Conservation (phyloP, 306 rosid species). For the Sphenostylis stenocarpa region DNA sequence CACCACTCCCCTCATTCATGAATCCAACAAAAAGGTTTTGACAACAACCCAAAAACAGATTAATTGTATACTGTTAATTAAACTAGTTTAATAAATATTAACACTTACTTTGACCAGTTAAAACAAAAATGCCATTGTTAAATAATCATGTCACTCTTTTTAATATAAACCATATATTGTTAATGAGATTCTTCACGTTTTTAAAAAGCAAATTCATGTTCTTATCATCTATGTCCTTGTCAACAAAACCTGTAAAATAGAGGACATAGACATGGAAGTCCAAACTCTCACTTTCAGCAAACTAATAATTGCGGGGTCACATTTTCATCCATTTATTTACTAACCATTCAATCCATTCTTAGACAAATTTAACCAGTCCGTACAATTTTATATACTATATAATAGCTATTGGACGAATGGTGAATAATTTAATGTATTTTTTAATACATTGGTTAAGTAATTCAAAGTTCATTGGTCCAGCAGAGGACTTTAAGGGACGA, state of each 20-base stretch:
- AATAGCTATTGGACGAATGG: background rate
- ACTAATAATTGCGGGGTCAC: constrained; percentile 5
- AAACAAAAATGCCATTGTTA: no score
- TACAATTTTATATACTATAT: background rate
- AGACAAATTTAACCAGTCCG: background rate
- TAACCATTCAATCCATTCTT: background rate
- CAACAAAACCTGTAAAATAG: background rate
- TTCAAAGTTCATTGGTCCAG: background rate
- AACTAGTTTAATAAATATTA: no score
- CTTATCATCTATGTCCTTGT: background rate
- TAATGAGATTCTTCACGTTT: background rate
- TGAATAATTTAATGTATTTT: background rate
- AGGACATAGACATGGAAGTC: background rate
- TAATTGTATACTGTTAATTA: no score
- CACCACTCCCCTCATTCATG: background rate
- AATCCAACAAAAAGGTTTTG: no score
- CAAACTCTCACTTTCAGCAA: background rate
- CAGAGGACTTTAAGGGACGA: background rate
- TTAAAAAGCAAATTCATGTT: background rate
- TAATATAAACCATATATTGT: background rate
- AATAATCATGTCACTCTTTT: background rate
- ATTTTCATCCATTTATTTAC: background rate
- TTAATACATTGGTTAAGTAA: background rate
- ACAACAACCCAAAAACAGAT: no score
- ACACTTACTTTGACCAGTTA: no score